A percentile compares a stretch with the other conserved stretches of the same genome.
phyloP scores from a whole-genome alignment of 2,329 filamentous ascomycete species.

The Zalaria sp. region DNA sequence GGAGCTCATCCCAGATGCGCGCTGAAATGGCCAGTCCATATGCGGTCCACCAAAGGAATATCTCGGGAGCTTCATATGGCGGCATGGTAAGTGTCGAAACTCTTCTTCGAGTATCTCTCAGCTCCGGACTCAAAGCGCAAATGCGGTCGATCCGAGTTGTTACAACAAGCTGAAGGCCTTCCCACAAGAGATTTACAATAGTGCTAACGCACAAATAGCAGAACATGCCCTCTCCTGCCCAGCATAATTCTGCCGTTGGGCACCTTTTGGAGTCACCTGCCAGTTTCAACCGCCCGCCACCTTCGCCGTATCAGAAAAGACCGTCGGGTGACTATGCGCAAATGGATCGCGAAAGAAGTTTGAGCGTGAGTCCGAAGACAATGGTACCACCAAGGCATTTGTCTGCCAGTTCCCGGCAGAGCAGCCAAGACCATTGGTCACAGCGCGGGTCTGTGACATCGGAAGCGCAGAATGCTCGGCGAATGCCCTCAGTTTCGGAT shows the following conservation, averaged over 20 bases:
- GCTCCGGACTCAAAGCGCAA: background rate
- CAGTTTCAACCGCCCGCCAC: conserved; percentile 8
- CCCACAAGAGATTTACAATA: background rate
- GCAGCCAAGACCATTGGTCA: conserved; percentile 14
- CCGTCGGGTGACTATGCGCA: conserved; percentile 27
- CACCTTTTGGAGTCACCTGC: conserved; percentile 27
- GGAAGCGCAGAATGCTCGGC: background rate
- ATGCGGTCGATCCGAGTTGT: background rate
- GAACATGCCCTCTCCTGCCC: conserved; percentile 6
- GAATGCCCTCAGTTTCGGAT: background rate
- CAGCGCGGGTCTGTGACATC: conserved; percentile 1
- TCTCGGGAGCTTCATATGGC: conserved; percentile 16
- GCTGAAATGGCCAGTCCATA: conserved; percentile 16
- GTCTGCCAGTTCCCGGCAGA: conserved; percentile 16
- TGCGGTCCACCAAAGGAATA: conserved; percentile 13
- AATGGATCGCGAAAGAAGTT: conserved; percentile 52
- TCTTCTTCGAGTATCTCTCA: no score
- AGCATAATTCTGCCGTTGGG: conserved; percentile 11
- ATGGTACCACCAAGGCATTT: conserved; percentile 15
- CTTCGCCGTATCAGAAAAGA: conserved; percentile 4
- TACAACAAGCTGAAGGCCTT: background rate
- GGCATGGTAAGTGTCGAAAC: background rate
- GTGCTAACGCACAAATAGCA: background rate
- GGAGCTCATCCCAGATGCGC: conserved; percentile 11
- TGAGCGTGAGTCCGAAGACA: conserved; percentile 71